Percentiles rank a stretch among this genome's conserved stretches.
These are phyloP conservation scores for Phytophthora pseudosyringae DNA, from an alignment of 352 stramenopile species.

Conservation along the genomic window DNA sequence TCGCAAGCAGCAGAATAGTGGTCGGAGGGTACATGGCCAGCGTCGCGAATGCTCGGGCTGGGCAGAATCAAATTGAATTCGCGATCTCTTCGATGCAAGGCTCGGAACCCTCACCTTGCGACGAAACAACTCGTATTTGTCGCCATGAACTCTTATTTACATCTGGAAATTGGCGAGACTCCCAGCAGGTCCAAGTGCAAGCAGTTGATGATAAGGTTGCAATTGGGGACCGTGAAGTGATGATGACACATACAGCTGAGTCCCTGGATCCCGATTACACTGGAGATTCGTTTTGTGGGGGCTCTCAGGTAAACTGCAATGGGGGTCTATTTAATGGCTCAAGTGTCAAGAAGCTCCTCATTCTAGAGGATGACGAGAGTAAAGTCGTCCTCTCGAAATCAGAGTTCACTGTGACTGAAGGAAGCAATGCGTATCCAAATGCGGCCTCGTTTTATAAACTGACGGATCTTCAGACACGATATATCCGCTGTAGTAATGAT, in stretches of 20 bases:
- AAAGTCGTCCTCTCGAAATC: conserved; percentile 58
- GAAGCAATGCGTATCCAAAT: conserved; percentile 52
- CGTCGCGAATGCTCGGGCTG: conserved; percentile 28
- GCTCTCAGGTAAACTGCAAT: conserved; percentile 27
- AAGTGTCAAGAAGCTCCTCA: conserved; percentile 53
- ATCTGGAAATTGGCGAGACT: conserved; percentile 53
- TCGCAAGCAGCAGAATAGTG: conserved; percentile 53
- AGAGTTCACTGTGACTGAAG: conserved; percentile 54
- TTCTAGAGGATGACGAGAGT: conserved; percentile 74
- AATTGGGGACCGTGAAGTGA: conserved; percentile 53
- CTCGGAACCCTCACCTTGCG: conserved; percentile 35
- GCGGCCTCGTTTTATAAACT: conserved; percentile 42
- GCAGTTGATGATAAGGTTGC: conserved; percentile 62
- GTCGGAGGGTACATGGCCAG: conserved; percentile 68
- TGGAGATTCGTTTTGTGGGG: conserved; percentile 40
- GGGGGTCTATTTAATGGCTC: conserved; percentile 51
- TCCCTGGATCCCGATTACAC: conserved; percentile 56
- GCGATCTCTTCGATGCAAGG: conserved; percentile 28
- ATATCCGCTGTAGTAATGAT: conserved; percentile 43
- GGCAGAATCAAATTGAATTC: conserved; percentile 59
- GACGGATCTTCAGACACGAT: conserved; percentile 30
- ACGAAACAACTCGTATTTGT: conserved; percentile 47
- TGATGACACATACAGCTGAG: conserved; percentile 52
- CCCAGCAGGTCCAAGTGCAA: conserved; percentile 44
- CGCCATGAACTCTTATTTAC: conserved; percentile 68